Evolutionary conservation across 1,139 yeast genomes (phyloP), one percentile per base, ranked within the genome.

Genomic region (Pichia sp.): DNA sequence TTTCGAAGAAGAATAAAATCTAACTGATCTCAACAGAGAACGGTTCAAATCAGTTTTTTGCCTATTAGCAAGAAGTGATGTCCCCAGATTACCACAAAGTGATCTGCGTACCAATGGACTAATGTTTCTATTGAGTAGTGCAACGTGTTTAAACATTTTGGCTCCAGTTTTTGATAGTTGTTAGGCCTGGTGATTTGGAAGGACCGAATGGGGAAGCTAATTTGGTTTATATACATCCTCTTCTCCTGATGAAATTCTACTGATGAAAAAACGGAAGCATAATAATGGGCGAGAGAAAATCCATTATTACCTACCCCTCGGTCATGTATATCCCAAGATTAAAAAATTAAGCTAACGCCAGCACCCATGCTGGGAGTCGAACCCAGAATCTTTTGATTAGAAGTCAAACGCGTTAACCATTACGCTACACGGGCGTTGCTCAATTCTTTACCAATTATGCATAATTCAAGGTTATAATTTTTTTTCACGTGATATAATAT

Each of bases 321-420:
- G 24, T 20, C 24, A 20, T 20, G 24, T 20, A 20, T 20, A 20
- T 20, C 24, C 3, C 24, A 20, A 20, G 24, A 20, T 20, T 20
- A 53, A 53, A 46, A 49, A 49, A 24, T 40, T 29, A 10, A 46
- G 53, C 48, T 34, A 46, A 49, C 49, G 55, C 55, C 55, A 30
- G 55, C 55, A 53, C 55, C 55, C 55, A 53, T 53, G 55, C 55
- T 53, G 55, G 55, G 55, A 53, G 55, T 53, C 55, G 55, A 53
- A 53, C 55, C 55, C 55, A 53, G 55, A 53, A 53, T 53, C 55
- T 53, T 53, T 53, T 53, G 55, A 53, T 53, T 53, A 53, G 55
- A 53, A 53, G 55, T 53, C 55, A 53, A 53, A 53, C 55, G 55
- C 55, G 55, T 53, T 53, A 53, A 53, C 55, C 55, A 53, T 53